A percentile compares a stretch with the other conserved stretches of the same genome.
Conservation (phyloP, 2,329 filamentous ascomycete genomes). For the Tolypocladium ovalisporum region DNA sequence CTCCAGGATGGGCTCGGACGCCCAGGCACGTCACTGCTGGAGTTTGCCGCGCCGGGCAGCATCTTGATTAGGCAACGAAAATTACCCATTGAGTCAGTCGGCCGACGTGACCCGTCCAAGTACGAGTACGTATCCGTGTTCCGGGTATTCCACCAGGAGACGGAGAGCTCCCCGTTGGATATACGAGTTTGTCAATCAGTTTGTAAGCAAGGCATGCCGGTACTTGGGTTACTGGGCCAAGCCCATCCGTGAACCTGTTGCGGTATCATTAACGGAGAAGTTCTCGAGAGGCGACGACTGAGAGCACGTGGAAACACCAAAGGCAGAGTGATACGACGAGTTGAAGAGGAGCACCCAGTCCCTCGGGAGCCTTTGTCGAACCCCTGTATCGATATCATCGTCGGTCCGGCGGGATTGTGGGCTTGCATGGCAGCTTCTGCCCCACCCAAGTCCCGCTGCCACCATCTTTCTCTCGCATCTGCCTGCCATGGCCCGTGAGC, state of each 20-base stretch:
- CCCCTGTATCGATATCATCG: background rate
- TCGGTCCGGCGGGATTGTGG: background rate
- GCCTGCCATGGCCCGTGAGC: background rate
- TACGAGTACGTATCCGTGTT: background rate
- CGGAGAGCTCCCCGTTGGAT: background rate
- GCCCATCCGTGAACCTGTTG: background rate
- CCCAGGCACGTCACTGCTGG: background rate
- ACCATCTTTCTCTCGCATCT: background rate
- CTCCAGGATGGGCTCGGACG: background rate
- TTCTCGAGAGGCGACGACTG: background rate
- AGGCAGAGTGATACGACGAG: background rate
- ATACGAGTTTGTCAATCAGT: background rate
- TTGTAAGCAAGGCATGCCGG: too few species aligned
- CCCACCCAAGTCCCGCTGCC: background rate
- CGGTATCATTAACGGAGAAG: background rate
- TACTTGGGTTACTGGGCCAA: too few species aligned
- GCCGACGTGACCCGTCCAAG: background rate
- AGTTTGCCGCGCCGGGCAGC: background rate
- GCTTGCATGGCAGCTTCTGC: background rate
- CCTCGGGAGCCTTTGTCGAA: background rate
- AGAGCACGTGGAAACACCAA: too few species aligned
- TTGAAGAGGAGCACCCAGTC: background rate
- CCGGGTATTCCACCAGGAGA: background rate
- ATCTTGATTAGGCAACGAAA: background rate
- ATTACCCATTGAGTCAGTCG: background rate